These are phyloP conservation scores for Schoenoplectus triqueter DNA, from an alignment of 202 grass and related monocot species.

Conservation along the genomic window DNA sequence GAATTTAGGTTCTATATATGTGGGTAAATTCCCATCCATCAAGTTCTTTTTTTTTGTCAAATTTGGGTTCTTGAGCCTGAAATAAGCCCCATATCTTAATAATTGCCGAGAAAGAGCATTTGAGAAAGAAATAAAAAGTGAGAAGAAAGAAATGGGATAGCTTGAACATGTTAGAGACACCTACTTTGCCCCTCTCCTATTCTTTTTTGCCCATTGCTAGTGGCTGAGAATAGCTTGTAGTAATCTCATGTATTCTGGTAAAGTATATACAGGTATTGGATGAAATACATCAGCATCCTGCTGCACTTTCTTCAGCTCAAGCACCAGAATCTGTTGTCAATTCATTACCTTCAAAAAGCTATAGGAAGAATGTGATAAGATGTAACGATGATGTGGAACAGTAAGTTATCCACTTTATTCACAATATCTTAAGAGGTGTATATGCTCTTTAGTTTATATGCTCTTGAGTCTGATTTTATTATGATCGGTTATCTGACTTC, in stretches of 20 bases:
- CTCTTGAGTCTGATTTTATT: background rate
- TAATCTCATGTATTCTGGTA: constrained; percentile 36
- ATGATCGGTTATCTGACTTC: constrained; percentile 13
- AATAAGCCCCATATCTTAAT: background rate
- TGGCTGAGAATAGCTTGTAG: background rate
- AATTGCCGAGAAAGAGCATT: background rate
- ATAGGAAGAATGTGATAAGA: constrained; percentile 62
- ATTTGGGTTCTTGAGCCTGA: background rate
- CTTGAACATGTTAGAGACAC: background rate
- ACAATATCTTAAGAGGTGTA: constrained; percentile 18
- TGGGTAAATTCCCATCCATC: background rate
- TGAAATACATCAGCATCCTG: constrained; percentile 95
- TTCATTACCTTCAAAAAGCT: constrained; percentile 85
- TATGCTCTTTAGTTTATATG: background rate
- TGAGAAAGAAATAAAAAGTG: background rate
- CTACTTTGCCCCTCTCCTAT: background rate
- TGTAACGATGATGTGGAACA: constrained; percentile 82
- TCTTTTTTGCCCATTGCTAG: background rate
- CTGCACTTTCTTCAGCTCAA: constrained; percentile 68
- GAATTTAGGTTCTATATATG: constrained; percentile 28
- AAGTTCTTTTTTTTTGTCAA: too few relatives aligned
- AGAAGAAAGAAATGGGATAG: background rate
- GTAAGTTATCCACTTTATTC: constrained; percentile 58
- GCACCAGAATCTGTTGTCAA: constrained; percentile 90
- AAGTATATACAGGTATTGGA: constrained; percentile 86